Evolutionary conservation across 2,329 filamentous ascomycete species (phyloP).

Genomic region (Epicoccum nigrum): DNA sequence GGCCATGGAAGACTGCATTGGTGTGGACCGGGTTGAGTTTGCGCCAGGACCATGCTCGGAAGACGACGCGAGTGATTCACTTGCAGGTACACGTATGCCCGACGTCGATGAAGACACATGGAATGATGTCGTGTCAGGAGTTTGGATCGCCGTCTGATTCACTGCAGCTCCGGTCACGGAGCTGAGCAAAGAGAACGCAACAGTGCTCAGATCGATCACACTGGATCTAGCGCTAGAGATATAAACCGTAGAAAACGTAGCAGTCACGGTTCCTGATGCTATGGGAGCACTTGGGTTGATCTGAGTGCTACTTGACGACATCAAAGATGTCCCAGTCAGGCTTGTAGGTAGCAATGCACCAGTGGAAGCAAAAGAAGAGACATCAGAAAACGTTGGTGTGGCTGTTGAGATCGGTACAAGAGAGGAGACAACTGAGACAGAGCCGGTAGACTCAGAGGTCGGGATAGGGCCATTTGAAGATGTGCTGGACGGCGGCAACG

Average conservation of each 20-base stretch:
- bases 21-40: neutral
- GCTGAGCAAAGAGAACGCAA: conserved; percentile 10
- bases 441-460: neutral
- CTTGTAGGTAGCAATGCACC: neutral
- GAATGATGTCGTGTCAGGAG: neutral
- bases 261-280: neutral
- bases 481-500: neutral
- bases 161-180: conserved; percentile 2
- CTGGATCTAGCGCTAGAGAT: conserved; percentile 1
- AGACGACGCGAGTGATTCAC: conserved; percentile 2
- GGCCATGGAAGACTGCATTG: neutral
- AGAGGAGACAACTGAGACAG: neutral
- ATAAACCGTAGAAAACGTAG: conserved; percentile 14
- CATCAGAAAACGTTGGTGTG: neutral
- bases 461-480: neutral
- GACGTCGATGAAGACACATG: neutral
- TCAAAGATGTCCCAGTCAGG: neutral
- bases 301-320: neutral
- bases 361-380: neutral
- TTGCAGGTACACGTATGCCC: conserved; percentile 1
- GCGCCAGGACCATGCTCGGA: neutral
- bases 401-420: neutral
- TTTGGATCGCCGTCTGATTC: neutral
- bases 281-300: neutral
- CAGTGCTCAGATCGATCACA: conserved; percentile 2